Evolutionary conservation across 78 protist species (phyloP).

Genomic region (Creolimax fragrantissima): DNA sequence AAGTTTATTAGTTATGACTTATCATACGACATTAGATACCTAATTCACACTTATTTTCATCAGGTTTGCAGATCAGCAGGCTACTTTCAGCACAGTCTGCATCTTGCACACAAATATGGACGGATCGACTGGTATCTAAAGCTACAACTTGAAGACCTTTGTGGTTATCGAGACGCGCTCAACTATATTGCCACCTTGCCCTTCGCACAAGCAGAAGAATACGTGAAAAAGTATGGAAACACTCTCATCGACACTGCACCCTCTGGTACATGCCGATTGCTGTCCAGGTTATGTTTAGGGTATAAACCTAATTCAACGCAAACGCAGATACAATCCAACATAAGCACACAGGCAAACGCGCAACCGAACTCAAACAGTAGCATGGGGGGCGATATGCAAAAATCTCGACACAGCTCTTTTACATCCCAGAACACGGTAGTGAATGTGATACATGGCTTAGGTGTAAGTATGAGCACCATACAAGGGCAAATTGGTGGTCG

Average conservation of each 20-base stretch:
- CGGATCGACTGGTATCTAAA: constrained; percentile 71
- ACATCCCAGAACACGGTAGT: too few relatives aligned
- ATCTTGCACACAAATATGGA: constrained; percentile 42
- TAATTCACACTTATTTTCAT: too few relatives aligned
- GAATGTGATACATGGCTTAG: too few relatives aligned
- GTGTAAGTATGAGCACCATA: too few relatives aligned
- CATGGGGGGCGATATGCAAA: too few relatives aligned
- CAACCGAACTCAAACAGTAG: too few relatives aligned
- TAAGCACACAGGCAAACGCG: too few relatives aligned
- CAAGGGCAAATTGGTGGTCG: too few relatives aligned
- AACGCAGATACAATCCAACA: too few relatives aligned
- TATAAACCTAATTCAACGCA: background rate
- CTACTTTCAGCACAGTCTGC: constrained; percentile 70
- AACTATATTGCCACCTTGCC: constrained; percentile 47
- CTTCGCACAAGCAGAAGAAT: constrained; percentile 27
- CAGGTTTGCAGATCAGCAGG: constrained; percentile 38
- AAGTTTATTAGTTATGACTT: too few relatives aligned
- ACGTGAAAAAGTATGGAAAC: background rate
- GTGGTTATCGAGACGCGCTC: constrained; percentile 53
- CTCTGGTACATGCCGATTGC: background rate
- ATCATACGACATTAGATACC: too few relatives aligned
- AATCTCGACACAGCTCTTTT: too few relatives aligned
- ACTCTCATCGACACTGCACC: background rate
- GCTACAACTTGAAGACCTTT: constrained; percentile 68
- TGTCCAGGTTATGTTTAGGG: background rate